phyloP scores from a whole-genome alignment of 108 stramenopile genomes.

The Mediolabrus comicus region DNA sequence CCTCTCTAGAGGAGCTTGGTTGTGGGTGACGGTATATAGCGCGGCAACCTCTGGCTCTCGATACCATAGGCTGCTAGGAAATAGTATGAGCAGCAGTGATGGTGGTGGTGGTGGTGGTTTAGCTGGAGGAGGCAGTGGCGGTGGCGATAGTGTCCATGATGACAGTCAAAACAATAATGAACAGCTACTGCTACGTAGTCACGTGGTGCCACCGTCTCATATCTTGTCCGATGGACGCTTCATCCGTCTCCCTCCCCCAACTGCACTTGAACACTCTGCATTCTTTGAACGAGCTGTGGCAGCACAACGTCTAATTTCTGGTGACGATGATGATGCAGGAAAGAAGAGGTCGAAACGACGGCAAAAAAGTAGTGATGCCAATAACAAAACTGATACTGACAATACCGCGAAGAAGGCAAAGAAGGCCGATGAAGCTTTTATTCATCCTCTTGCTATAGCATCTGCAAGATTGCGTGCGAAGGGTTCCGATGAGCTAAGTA shows the following conservation, averaged over 20 bases:
- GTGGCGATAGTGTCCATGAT: not conserved
- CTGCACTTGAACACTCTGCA: conserved; percentile 44
- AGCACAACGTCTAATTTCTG: conserved; percentile 53
- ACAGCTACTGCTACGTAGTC: conserved; percentile 17
- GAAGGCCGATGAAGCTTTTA: conserved; percentile 19
- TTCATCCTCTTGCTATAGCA: conserved; percentile 78
- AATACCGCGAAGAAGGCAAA: conserved; percentile 6
- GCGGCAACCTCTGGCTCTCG: too few relatives aligned
- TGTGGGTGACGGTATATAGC: too few relatives aligned
- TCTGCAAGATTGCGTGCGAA: conserved; percentile 69
- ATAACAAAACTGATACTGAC: not conserved
- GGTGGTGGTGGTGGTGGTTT: too few relatives aligned
- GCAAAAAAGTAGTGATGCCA: not conserved
- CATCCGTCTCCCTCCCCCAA: conserved; percentile 66
- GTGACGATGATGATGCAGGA: conserved; percentile 15
- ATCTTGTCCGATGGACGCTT: conserved; percentile 76
- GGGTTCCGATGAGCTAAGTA: conserved; percentile 77
- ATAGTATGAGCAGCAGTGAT: not conserved
- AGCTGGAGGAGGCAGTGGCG: not conserved
- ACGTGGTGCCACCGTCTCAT: conserved; percentile 70
- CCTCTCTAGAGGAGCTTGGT: too few relatives aligned
- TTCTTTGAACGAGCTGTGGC: conserved; percentile 80
- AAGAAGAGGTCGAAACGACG: conserved; percentile 4
- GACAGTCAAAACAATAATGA: too few relatives aligned
- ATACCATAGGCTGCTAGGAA: too few relatives aligned